Evolutionary conservation across 2,329 filamentous ascomycete genomes (phyloP).

Genomic region (Xylariomycetidae sp.): DNA sequence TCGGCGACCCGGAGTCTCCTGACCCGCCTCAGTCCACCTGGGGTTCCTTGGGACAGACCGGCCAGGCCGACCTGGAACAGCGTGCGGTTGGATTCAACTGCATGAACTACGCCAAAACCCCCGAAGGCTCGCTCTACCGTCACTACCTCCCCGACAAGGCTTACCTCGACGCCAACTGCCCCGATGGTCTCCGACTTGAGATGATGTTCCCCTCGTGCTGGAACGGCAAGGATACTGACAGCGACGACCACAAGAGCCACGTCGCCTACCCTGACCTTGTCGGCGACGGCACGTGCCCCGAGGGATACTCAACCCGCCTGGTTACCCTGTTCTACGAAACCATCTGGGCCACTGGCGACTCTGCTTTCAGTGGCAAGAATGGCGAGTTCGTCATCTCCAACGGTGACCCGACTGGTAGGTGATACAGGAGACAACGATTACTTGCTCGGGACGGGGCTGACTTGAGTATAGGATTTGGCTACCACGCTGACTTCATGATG

Average conservation of each 20-base stretch:
- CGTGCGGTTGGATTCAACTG: constrained; percentile 94
- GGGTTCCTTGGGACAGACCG: constrained; percentile 55
- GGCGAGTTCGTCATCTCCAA: constrained; percentile 73
- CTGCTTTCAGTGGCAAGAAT: constrained; percentile 47
- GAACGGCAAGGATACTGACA: constrained; percentile 66
- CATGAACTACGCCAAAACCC: constrained; percentile 63
- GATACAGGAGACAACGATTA: background rate
- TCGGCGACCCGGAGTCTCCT: constrained; percentile 59
- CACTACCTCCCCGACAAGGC: constrained; percentile 76
- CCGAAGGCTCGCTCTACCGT: constrained; percentile 72
- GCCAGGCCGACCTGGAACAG: constrained; percentile 64
- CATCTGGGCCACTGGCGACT: constrained; percentile 66
- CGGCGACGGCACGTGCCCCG: constrained; percentile 70
- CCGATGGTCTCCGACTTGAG: constrained; percentile 75
- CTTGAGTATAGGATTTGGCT: constrained; percentile 54
- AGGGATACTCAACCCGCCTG: constrained; percentile 60
- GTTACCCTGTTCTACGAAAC: constrained; percentile 79
- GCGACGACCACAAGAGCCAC: constrained; percentile 54
- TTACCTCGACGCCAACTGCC: constrained; percentile 74
- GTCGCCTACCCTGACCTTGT: constrained; percentile 74
- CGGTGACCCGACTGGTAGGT: constrained; percentile 66
- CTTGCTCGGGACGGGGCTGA: background rate
- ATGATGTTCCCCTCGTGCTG: constrained; percentile 88
- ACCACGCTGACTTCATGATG: constrained; percentile 74
- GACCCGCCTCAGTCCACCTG: constrained; percentile 65